phyloP scores from a whole-genome alignment of 139 green algal genomes.

The Chlorella sp. region DNA sequence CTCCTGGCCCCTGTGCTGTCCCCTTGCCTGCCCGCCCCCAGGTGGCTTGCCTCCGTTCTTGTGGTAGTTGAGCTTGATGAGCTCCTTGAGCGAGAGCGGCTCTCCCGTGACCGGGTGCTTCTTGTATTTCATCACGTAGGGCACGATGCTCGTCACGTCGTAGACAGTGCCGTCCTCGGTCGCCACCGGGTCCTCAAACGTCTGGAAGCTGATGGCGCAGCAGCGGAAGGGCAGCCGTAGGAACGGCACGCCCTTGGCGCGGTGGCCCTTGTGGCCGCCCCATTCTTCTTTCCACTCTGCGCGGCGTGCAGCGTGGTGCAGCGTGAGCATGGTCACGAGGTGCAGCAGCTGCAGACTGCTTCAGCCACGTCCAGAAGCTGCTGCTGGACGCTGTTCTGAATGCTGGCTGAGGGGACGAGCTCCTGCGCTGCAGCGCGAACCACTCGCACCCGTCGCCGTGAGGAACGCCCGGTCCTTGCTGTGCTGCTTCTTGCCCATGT shows the following conservation, averaged over 20 bases:
- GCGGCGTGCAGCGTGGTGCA: no score
- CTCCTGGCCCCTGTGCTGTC: slow-evolving; percentile 2
- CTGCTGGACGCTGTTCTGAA: no score
- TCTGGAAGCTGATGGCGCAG: slow-evolving; percentile 89
- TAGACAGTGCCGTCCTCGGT: slow-evolving; percentile 51
- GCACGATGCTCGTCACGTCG: slow-evolving; percentile 49
- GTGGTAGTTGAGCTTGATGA: slow-evolving; percentile 87
- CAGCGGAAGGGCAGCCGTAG: slow-evolving; percentile 86
- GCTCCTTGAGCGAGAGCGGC: slow-evolving; percentile 76
- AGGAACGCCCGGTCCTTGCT: slow-evolving; percentile 70
- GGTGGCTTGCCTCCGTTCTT: slow-evolving; percentile 77
- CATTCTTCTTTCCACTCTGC: slow-evolving; percentile 4
- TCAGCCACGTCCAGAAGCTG: no score
- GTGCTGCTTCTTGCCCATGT: slow-evolving; percentile 78
- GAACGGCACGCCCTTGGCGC: slow-evolving; percentile 46
- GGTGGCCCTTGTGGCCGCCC: slow-evolving; percentile 18
- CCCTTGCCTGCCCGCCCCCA: no score
- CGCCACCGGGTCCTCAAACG: slow-evolving; percentile 91
- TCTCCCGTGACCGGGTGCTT: slow-evolving; percentile 72
- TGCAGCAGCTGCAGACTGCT: no score
- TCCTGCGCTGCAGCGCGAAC: slow-evolving; percentile 12
- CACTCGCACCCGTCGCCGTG: slow-evolving; percentile 84
- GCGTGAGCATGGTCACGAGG: no score
- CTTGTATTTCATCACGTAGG: slow-evolving; percentile 82
- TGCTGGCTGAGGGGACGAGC: no score